Evolutionary conservation across 2,329 filamentous ascomycete species (phyloP).

Genomic region (Pleurostoma richardsiae): DNA sequence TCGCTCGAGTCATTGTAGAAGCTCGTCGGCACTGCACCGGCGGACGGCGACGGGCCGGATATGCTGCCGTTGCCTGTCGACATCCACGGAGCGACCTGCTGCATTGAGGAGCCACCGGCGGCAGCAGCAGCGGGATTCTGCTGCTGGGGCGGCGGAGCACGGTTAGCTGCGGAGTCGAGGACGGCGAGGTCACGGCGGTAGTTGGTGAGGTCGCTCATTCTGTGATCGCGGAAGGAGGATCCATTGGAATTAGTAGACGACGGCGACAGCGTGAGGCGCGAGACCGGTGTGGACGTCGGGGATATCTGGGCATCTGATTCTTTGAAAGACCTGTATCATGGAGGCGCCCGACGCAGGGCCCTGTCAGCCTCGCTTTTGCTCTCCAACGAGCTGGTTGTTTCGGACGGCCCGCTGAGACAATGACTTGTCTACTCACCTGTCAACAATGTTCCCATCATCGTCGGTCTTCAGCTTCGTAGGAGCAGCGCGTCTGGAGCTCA

Average conservation of each 20-base stretch:
- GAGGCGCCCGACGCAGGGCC: constrained; percentile 14
- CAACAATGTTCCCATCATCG: constrained; percentile 36
- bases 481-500: constrained; percentile 25
- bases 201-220: constrained; percentile 58
- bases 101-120: constrained; percentile 25
- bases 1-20: constrained; percentile 77
- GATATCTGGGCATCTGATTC: constrained; percentile 40
- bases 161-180: constrained; percentile 55
- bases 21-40: constrained; percentile 39
- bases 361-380: constrained; percentile 21
- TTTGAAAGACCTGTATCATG: constrained; percentile 24
- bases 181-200: constrained; percentile 69
- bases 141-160: constrained; percentile 51
- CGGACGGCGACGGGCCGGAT: constrained; percentile 27
- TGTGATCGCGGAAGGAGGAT: constrained; percentile 48
- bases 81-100: constrained; percentile 58
- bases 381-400: constrained; percentile 1
- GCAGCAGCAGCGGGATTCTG: constrained; percentile 53
- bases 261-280: constrained; percentile 36
- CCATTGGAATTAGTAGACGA: constrained; percentile 34
- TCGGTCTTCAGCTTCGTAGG: constrained; percentile 51
- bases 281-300: constrained; percentile 32
- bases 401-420: background rate
- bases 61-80: constrained; percentile 30
- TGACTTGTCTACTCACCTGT: constrained; percentile 22